Evolutionary conservation across 2,329 filamentous ascomycete genomes (phyloP), one percentile per base, ranked within the genome.

Genomic region (Colletotrichum shisoi): DNA sequence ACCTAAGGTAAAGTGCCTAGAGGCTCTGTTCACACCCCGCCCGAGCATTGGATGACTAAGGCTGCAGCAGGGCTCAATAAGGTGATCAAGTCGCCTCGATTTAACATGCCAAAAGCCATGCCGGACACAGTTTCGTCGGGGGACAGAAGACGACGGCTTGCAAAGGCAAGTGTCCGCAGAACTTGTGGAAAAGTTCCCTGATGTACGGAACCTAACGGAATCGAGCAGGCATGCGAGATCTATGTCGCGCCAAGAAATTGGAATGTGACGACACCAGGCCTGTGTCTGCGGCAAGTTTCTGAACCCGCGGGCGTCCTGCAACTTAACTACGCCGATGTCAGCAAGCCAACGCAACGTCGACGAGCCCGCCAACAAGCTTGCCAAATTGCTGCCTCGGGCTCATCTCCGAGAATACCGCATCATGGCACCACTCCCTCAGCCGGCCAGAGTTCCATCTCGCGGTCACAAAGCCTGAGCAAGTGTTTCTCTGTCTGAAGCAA

Each of bases 321-420:
- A 51, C 48, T 51, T 17, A 51, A 51, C 48, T 51, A 51, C 31
- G 48, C 48, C 48, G 48, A 51, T 31, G 48, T 51, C 31, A 27
- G 15, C 1, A 51, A 51, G 2, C 8, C 48, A 51, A 5, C 3
- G 13, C 15, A 0, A 17, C 48, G 48, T 0, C 48, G 24, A 4
- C 37, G 1, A 51, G 15, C 4, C 2, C 21, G 48, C 21, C 24
- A 24, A 51, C 21, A 17, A 34, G 24, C 13, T 15, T 15, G 48
- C 48, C 9, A 31, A 6, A 24, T 7, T 3, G 8, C 21, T 17
- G 24, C 48, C 19, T 15, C 13, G 1, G 12, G 7, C 2, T 31
- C 21, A 2, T 15, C 31, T 2, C 8, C 2, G 3, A 17, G 24
- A 51, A 31, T 27, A 8, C 48, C 48, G 9, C 7, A 51, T 17